Conservation (phyloP, 2,329 filamentous ascomycete genomes). For the Corynespora cassiicola region DNA sequence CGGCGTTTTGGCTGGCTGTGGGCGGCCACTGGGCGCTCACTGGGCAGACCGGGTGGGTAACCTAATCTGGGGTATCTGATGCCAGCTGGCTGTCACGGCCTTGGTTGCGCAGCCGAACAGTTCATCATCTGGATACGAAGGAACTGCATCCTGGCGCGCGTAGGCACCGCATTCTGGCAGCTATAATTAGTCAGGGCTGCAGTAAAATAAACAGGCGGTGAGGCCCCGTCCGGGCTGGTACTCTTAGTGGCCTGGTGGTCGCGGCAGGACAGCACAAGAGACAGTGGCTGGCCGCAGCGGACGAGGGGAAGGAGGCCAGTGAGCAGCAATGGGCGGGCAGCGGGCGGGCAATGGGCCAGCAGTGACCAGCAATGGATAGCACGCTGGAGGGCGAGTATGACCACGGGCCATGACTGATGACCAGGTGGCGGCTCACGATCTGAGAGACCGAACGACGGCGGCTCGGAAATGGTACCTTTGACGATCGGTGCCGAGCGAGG, state of each 20-base stretch:
- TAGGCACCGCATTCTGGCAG: too few relatives aligned
- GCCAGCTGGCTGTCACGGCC: conserved; percentile 30
- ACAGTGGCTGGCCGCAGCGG: conserved; percentile 11
- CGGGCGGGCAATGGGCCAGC: too few relatives aligned
- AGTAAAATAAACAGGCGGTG: conserved; percentile 39
- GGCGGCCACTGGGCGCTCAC: too few relatives aligned
- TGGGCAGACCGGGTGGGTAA: conserved; percentile 24
- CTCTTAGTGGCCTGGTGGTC: too few relatives aligned
- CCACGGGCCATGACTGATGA: conserved; percentile 4
- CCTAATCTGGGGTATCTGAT: conserved; percentile 28
- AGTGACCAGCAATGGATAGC: too few relatives aligned
- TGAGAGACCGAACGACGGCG: conserved; percentile 16
- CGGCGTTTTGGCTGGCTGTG: conserved; percentile 31
- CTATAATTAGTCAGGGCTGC: conserved; percentile 38
- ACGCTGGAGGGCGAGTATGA: conserved; percentile 2
- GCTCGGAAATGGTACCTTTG: conserved; percentile 13
- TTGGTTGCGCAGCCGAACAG: conserved; percentile 24
- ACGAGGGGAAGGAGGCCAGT: too few relatives aligned
- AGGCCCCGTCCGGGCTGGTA: conserved; percentile 20
- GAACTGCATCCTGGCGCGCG: conserved; percentile 30
- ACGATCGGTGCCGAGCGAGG: conserved; percentile 21
- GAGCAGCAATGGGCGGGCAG: too few relatives aligned
- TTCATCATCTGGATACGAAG: conserved; percentile 32
- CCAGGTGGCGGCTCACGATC: conserved; percentile 12
- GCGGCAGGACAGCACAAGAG: conserved; percentile 9